Conservation (phyloP, 805 yeast species). For the Candida orba region DNA sequence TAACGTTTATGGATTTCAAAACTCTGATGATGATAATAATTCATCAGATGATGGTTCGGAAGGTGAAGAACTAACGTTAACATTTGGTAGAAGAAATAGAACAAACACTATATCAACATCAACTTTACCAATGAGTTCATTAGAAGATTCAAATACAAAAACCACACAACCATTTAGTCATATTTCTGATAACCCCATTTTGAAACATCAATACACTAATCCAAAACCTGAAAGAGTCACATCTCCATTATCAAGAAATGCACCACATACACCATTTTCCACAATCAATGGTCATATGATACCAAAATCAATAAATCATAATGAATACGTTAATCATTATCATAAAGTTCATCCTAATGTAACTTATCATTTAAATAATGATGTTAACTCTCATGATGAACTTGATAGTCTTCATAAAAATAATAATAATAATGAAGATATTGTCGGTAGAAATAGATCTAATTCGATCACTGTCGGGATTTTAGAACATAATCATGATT, state of each 20-base stretch:
- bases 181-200: background rate
- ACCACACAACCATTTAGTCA: background rate
- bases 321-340: conserved; percentile 34
- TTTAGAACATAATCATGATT: background rate
- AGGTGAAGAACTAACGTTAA: conserved; percentile 2
- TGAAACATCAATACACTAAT: background rate
- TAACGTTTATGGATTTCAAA: conserved; percentile 31
- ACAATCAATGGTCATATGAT: conserved; percentile 24
- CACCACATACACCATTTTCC: conserved; percentile 28
- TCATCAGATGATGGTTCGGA: conserved; percentile 1
- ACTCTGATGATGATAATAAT: conserved; percentile 1
- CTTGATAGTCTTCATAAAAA: background rate
- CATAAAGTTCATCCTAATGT: conserved; percentile 29
- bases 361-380: background rate
- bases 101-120: conserved; percentile 8
- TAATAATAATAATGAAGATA: background rate
- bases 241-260: conserved; percentile 29
- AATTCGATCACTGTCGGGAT: conserved; percentile 23
- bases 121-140: background rate
- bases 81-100: conserved; percentile 20
- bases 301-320: conserved; percentile 1
- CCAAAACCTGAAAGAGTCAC: conserved; percentile 18
- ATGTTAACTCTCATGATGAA: background rate
- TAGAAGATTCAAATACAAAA: background rate
- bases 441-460: conserved; percentile 12